A percentile compares a stretch with the other conserved stretches of the same genome.
Conservation (phyloP, 768 basidiomycete species). For the Phanerochaete sordida region DNA sequence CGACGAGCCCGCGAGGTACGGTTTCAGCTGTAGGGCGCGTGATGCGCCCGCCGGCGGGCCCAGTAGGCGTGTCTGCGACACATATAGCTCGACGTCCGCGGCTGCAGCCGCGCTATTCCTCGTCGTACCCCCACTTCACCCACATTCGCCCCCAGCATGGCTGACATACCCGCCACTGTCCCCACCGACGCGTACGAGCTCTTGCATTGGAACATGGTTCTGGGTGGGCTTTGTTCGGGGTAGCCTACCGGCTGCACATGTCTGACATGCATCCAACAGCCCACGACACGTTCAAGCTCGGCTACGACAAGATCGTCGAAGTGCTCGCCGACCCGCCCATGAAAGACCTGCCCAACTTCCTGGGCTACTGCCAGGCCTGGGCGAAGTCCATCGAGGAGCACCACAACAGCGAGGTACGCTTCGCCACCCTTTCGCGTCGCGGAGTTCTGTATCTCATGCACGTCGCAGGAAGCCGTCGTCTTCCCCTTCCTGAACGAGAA, state of each 20-base stretch:
- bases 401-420: slow-evolving; percentile 32
- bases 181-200: slow-evolving; percentile 13
- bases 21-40: too few species aligned
- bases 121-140: too few species aligned
- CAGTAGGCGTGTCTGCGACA: too few species aligned
- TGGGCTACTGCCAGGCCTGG: slow-evolving; percentile 39
- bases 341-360: slow-evolving; percentile 35
- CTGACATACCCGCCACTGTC: neutral
- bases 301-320: slow-evolving; percentile 32
- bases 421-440: neutral
- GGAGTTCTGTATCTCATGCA: neutral
- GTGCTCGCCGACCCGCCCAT: slow-evolving; percentile 32
- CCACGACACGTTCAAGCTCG: slow-evolving; percentile 34
- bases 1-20: too few species aligned
- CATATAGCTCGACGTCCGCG: too few species aligned
- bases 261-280: slow-evolving; percentile 16
- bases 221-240: slow-evolving; percentile 7
- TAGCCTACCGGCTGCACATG: neutral
- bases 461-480: slow-evolving; percentile 28
- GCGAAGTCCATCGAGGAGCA: slow-evolving; percentile 31
- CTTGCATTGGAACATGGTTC: slow-evolving; percentile 20
- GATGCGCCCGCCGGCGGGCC: too few species aligned
- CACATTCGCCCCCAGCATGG: neutral
- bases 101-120: too few species aligned
- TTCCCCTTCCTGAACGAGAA: slow-evolving; percentile 35